These are phyloP conservation scores for Candida chauliodis DNA, from an alignment of 805 yeast species.

Conservation along the genomic window DNA sequence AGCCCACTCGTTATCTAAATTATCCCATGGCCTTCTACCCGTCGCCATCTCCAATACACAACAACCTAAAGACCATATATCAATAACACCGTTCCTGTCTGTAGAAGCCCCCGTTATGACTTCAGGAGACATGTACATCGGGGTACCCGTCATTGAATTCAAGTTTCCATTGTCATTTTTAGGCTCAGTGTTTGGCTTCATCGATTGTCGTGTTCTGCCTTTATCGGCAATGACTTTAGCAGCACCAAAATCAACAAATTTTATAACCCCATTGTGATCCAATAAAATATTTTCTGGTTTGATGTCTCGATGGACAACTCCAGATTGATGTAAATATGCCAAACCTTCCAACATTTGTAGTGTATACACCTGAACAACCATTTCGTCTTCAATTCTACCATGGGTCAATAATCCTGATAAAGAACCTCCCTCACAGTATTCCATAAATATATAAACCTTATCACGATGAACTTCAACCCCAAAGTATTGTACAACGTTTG, in stretches of 20 bases:
- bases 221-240: slow-evolving; percentile 82
- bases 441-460: slow-evolving; percentile 94
- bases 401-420: slow-evolving; percentile 79
- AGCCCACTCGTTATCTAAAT: slow-evolving; percentile 95
- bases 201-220: slow-evolving; percentile 35
- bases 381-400: slow-evolving; percentile 93
- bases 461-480: slow-evolving; percentile 98
- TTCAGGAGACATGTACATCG: slow-evolving; percentile 99
- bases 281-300: slow-evolving; percentile 91
- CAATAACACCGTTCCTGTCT: slow-evolving; percentile 64
- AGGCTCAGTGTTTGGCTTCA: neutral
- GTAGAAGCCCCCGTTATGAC: slow-evolving; percentile 73
- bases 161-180: slow-evolving; percentile 23
- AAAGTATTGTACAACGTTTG: slow-evolving; percentile 91
- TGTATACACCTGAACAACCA: slow-evolving; percentile 85
- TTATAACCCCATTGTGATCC: slow-evolving; percentile 89
- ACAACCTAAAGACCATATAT: slow-evolving; percentile 97
- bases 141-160: slow-evolving; percentile 79
- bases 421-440: slow-evolving; percentile 94
- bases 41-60: slow-evolving; percentile 96
- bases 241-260: slow-evolving; percentile 97
- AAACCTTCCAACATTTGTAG: slow-evolving; percentile 92
- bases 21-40: slow-evolving; percentile 95
- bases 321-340: slow-evolving; percentile 89
- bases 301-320: slow-evolving; percentile 94